Conservation (phyloP, 1,139 yeast species). For the Hansenula sp. region DNA sequence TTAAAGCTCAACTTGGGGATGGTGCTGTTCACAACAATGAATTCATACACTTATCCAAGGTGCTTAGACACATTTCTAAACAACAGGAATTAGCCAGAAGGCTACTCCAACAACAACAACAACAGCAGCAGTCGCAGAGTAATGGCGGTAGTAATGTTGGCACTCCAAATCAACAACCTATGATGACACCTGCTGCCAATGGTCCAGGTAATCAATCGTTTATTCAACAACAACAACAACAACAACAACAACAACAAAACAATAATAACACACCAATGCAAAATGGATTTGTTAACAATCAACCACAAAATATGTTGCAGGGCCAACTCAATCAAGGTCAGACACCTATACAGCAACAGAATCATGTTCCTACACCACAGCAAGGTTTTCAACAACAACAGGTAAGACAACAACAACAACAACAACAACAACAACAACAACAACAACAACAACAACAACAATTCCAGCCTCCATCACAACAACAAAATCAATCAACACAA, state of each 20-base stretch:
- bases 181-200: slow-evolving; percentile 1
- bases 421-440: slow-evolving; percentile 37
- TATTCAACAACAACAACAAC: slow-evolving; percentile 6
- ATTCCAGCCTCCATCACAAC: slow-evolving; percentile 16
- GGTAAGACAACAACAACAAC: slow-evolving; percentile 14
- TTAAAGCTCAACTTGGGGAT: slow-evolving; percentile 60
- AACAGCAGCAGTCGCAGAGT: slow-evolving; percentile 16
- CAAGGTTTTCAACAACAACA: slow-evolving; percentile 1
- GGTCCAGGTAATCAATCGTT: not conserved
- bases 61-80: slow-evolving; percentile 49
- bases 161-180: slow-evolving; percentile 1
- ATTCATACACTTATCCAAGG: slow-evolving; percentile 53
- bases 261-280: slow-evolving; percentile 1
- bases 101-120: slow-evolving; percentile 17
- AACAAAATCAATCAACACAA: slow-evolving; percentile 41
- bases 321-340: not conserved
- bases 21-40: slow-evolving; percentile 59
- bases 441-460: slow-evolving; percentile 14
- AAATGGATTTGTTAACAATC: not conserved
- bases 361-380: slow-evolving; percentile 9
- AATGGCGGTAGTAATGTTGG: not conserved
- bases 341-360: slow-evolving; percentile 7
- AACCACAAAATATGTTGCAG: not conserved
- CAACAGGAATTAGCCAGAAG: slow-evolving; percentile 36
- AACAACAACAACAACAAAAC: not conserved